Percentiles rank a stretch among this genome's conserved stretches.
Evolutionary conservation across 345 rosid species (phyloP).

Genomic region (Citrus trifoliata): DNA sequence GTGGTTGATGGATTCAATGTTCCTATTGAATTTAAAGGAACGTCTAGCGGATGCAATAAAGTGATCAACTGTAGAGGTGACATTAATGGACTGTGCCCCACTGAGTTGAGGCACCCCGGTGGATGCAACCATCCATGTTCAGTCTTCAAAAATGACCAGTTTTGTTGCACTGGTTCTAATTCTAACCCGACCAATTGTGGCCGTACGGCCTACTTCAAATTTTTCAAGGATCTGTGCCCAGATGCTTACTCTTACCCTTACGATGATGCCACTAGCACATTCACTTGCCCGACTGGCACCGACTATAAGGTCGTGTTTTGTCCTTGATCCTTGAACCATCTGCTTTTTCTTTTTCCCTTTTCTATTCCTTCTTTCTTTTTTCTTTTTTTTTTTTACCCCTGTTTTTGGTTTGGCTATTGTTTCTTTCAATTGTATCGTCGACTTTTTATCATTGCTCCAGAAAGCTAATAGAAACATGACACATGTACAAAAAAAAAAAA

Average conservation of each 20-base stretch:
- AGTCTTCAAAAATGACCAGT: slow-evolving; percentile 37
- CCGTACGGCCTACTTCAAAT: slow-evolving; percentile 18
- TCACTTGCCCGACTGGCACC: slow-evolving; percentile 33
- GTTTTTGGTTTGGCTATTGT: too few relatives aligned
- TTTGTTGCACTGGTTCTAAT: slow-evolving; percentile 28
- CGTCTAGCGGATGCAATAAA: not conserved
- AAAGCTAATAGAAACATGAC: too few relatives aligned
- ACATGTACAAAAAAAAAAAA: too few relatives aligned
- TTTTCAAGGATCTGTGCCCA: slow-evolving; percentile 33
- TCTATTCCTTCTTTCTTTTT: too few relatives aligned
- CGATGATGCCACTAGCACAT: slow-evolving; percentile 42
- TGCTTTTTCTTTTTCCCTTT: too few relatives aligned
- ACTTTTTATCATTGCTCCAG: too few relatives aligned
- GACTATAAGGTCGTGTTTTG: slow-evolving; percentile 48
- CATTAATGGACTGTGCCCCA: slow-evolving; percentile 52
- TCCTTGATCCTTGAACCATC: slow-evolving; percentile 10
- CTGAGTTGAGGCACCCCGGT: slow-evolving; percentile 3
- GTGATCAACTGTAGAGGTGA: slow-evolving; percentile 13
- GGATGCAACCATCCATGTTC: slow-evolving; percentile 31
- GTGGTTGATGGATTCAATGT: slow-evolving; percentile 23
- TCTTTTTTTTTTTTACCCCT: too few relatives aligned
- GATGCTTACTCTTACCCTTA: slow-evolving; percentile 38
- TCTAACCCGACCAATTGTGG: not conserved
- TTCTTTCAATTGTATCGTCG: too few relatives aligned
- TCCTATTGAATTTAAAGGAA: slow-evolving; percentile 21